Evolutionary conservation across 805 yeast genomes (phyloP), one percentile per base, ranked within the genome.

Genomic region (Saccharomycodes ludwigii): DNA sequence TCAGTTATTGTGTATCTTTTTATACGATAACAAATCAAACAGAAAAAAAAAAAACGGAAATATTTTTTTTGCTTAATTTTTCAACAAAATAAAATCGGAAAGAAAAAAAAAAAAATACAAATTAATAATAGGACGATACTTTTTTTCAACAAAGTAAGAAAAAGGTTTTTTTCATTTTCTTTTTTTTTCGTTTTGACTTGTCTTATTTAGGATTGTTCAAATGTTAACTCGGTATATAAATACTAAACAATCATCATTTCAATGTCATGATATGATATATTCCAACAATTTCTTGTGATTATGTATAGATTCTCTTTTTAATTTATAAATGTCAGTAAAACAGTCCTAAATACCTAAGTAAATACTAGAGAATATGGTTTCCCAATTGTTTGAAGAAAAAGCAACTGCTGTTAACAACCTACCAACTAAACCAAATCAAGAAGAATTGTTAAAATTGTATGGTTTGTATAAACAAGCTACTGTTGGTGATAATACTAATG

Each of bases 401-500:
- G 97, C 96, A 40, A 75, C 68, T 39, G 76, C 81, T 33, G 95
- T 84, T 46, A 74, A 77, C 58, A 61, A 67, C 46, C 66, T 91
- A 43, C 66, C 83, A 40, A 65, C 69, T 40, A 79, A 78, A 57
- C 96, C 97, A 46, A 56, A 63, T 46, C 88, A 84, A 59, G 93
- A 82, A 50, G 96, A 88, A 56, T 66, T 86, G 52, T 68, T 88
- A 52, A 62, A 76, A 57, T 68, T 91, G 48, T 91, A 91, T 65
- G 96, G 88, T 30, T 68, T 91, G 48, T 91, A 69, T 78, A 91
- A 91, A 63, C 98, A 91, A 66, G 94, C 97, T 47, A 88, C 96
- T 21, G 79, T 77, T 35, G 98, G 98, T 43, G 98, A 91, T 70
- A 84, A 84, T 71, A 58, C 54, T 46, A 59, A 57, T 43, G 65